Evolutionary conservation across 2,329 filamentous ascomycete species (phyloP), one percentile per base, ranked within the genome.

Genomic region (Beauveria australis): DNA sequence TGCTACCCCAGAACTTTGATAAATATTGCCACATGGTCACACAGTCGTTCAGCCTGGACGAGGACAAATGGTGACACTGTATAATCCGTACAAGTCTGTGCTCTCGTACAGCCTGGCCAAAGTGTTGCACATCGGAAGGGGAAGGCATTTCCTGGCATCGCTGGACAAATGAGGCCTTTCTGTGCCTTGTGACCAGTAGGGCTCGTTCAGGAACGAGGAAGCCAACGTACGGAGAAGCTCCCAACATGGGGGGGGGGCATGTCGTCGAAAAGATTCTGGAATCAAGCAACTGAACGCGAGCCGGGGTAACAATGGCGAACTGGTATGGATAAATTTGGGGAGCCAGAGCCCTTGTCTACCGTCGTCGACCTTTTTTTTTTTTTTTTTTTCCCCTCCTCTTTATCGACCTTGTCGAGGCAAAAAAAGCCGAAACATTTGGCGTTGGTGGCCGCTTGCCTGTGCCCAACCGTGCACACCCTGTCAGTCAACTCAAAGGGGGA

Each of bases 401-500:
- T 55, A 10, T 55, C 40, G 24, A 46, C 28, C 10, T 40, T 8
- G 24, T 24, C 40, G 12, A 12, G 24, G 37, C 28, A 22, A n/a
- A 28, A 28, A 37, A 9, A 46, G 12, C 53, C 53, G 53, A 56
- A 56, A 56, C 53, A 56, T 37, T 56, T 37, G 33, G 33, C 37
- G n/a, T 54, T 8, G 30, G 33, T 19, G 40, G 40, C 37, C 24
- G 53, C 24, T 56, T 37, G 43, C 24, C 53, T 56, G 53, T 56
- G 53, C 53, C 53, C 43, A 47, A 56, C 53, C 53, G 53, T 56
- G 53, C 53, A 24, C 40, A 43, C 40, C 40, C 26, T 24, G 53
- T 47, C 41, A 33, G 41, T 28, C 22, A 30, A 33, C 22, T 30
- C 22, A 19, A 44, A 54, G 37, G 12, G 5, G 37, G 12, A 6